Percentiles rank a stretch among this genome's conserved stretches.
Conservation (phyloP, 768 basidiomycete genomes). For the Myochromella boudieri region DNA sequence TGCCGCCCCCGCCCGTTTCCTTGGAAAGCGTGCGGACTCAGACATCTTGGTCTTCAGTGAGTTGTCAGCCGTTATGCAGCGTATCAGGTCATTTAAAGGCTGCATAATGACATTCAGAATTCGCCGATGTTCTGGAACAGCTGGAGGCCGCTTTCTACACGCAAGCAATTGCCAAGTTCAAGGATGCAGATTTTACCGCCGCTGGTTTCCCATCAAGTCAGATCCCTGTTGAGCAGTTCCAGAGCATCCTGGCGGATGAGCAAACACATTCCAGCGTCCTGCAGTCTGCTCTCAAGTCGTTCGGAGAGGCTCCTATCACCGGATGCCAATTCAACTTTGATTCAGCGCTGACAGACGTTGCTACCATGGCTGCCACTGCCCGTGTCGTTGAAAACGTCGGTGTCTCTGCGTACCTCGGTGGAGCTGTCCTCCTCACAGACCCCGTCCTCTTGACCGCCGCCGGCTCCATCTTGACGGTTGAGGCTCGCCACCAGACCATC, state of each 20-base stretch:
- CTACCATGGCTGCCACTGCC: conserved; percentile 68
- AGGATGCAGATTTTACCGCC: conserved; percentile 54
- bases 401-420: conserved; percentile 76
- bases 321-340: conserved; percentile 72
- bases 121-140: conserved; percentile 74
- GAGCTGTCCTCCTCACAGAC: conserved; percentile 59
- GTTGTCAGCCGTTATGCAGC: conserved; percentile 23
- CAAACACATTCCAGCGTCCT: conserved; percentile 55
- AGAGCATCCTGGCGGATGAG: conserved; percentile 61
- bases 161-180: conserved; percentile 66
- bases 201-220: conserved; percentile 64
- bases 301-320: conserved; percentile 54
- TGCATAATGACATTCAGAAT: conserved; percentile 42
- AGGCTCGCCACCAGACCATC: conserved; percentile 81
- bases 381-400: conserved; percentile 78
- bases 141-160: conserved; percentile 70
- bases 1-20: conserved; percentile 48
- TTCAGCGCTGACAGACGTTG: conserved; percentile 58
- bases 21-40: conserved; percentile 39
- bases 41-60: conserved; percentile 62
- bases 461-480: conserved; percentile 72
- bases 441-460: conserved; percentile 64
- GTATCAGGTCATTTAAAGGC: not conserved
- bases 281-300: conserved; percentile 49
- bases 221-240: conserved; percentile 61